Evolutionary conservation across 2,329 filamentous ascomycete species (phyloP), one percentile per base, ranked within the genome.

Genomic region (Alternaria gaisen): DNA sequence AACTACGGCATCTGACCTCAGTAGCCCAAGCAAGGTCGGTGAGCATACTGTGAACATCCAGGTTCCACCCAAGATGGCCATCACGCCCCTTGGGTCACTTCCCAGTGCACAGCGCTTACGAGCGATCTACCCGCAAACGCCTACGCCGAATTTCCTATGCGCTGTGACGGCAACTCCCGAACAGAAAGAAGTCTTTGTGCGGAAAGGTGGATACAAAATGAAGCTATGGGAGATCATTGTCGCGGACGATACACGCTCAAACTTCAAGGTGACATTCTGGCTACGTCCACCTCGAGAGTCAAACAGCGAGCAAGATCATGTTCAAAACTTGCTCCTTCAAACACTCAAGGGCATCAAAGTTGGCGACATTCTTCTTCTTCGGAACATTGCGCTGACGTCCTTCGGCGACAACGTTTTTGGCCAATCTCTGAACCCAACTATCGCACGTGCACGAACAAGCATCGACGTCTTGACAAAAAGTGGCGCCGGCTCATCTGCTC

Each of bases 261-360:
- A 90, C 3, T 97, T 97, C 79, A 87, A 85, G 28, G 83, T 97
- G 56, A 94, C 91, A 3, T 93, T 97, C 75, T 98, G 94, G 94
- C 81, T 97, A 2, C 80, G 84, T 5, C 77, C 82, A 12, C 43
- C 54, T 30, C 48, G 53, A 24, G 53, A 65, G 26, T 61, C 60
- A 11, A 53, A 65, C 30, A 57, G 58, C n/a, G 60, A 70, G 41
- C 60, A 63, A 9, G 41, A 53, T 5, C 40, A 71, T 56, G 46
- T 61, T 40, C 74, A 77, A 56, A 72, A 64, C 65, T 38, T 65
- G 55, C 78, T 87, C 24, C 73, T 81, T 10, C 68, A 73, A 65
- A 81, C 70, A 41, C 76, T 81, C 60, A 75, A 80, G 1, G 78
- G 28, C 8, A 79, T 97, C 32, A 84, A 89, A 46, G 81, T 88